These are phyloP conservation scores for Mimosa pudica DNA, from an alignment of 306 rosid genomes.

Conservation along the genomic window DNA sequence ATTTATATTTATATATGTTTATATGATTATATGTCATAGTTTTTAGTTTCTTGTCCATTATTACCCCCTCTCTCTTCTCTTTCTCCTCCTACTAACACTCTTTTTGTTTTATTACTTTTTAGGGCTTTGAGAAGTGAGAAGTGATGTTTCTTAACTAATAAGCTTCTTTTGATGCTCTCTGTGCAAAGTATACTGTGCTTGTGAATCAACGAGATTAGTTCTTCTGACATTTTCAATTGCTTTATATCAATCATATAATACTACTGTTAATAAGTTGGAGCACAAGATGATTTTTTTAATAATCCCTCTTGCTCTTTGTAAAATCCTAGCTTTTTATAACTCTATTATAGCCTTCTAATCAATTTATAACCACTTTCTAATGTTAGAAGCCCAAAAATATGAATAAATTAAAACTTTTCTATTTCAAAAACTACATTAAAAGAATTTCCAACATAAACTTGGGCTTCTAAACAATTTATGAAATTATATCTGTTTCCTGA, in stretches of 20 bases:
- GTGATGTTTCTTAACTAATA: conserved; percentile 74
- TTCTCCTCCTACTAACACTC: neutral
- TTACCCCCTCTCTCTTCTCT: conserved; percentile 3
- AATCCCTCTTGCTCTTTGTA: neutral
- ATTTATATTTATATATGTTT: conserved; percentile 43
- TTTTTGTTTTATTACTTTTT: conserved; percentile 80
- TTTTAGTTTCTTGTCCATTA: conserved; percentile 27
- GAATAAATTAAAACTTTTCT: too few relatives aligned
- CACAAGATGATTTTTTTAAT: too few relatives aligned
- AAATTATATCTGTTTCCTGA: too few relatives aligned
- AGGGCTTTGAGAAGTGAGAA: conserved; percentile 61
- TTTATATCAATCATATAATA: neutral
- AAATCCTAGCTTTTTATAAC: too few relatives aligned
- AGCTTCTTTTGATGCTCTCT: conserved; percentile 60
- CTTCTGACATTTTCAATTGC: conserved; percentile 9
- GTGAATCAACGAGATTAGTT: neutral
- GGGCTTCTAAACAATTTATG: too few relatives aligned
- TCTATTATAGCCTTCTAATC: too few relatives aligned
- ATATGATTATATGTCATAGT: conserved; percentile 6
- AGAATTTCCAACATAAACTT: too few relatives aligned
- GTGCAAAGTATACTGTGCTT: conserved; percentile 32
- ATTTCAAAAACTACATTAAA: too few relatives aligned
- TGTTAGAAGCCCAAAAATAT: too few relatives aligned
- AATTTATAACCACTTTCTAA: too few relatives aligned
- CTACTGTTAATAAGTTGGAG: neutral